A percentile compares a stretch with the other conserved stretches of the same genome.
phyloP scores from a whole-genome alignment of 805 yeast genomes.

The Candida nitratophila region DNA sequence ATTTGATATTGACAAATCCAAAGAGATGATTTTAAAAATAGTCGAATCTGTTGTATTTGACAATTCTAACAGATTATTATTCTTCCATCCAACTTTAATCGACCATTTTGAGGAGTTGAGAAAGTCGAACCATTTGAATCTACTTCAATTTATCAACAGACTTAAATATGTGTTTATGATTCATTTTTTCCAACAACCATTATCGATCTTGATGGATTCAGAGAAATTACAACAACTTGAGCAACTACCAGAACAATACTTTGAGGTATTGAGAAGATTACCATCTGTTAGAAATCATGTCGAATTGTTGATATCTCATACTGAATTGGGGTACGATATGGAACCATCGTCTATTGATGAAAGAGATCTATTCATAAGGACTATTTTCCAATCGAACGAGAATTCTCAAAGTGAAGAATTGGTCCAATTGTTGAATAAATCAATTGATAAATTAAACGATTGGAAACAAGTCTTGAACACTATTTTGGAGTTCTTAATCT shows the following conservation, averaged over 20 bases:
- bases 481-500: slow-evolving; percentile 21
- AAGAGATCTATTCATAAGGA: background rate
- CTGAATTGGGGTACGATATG: background rate
- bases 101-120: slow-evolving; percentile 14
- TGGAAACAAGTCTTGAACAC: slow-evolving; percentile 23
- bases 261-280: slow-evolving; percentile 19
- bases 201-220: slow-evolving; percentile 25
- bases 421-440: slow-evolving; percentile 8
- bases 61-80: slow-evolving; percentile 22
- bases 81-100: slow-evolving; percentile 26
- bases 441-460: slow-evolving; percentile 18
- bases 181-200: slow-evolving; percentile 27
- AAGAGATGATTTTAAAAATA: slow-evolving; percentile 22
- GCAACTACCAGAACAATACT: slow-evolving; percentile 15
- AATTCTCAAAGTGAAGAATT: slow-evolving; percentile 14
- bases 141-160: slow-evolving; percentile 21
- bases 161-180: slow-evolving; percentile 27
- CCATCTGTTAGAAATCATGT: slow-evolving; percentile 20
- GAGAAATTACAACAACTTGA: slow-evolving; percentile 14
- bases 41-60: slow-evolving; percentile 25
- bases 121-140: slow-evolving; percentile 18
- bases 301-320: background rate
- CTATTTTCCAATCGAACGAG: slow-evolving; percentile 13
- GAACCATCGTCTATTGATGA: slow-evolving; percentile 5
- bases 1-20: slow-evolving; percentile 25